Percentiles rank a stretch among this genome's conserved stretches.
phyloP scores from a whole-genome alignment of 208 protist genomes.

The Tritrichomonas musculus region DNA sequence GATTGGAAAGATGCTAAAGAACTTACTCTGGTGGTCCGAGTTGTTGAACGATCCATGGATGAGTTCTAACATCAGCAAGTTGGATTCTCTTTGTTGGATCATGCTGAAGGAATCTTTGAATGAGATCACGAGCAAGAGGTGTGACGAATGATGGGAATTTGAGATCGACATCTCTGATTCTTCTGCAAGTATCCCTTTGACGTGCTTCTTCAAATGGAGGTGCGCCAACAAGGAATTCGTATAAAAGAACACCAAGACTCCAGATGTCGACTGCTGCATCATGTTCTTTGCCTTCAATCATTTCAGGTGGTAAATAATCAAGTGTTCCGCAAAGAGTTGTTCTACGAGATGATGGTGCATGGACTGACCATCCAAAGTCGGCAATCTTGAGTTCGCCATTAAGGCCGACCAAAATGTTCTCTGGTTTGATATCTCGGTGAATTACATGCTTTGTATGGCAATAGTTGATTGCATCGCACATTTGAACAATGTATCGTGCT shows the following conservation, averaged over 20 bases:
- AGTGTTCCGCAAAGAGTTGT: conserved; percentile 79
- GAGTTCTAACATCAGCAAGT: background rate
- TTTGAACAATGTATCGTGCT: conserved; percentile 71
- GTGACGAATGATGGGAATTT: conserved; percentile 41
- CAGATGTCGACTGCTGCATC: conserved; percentile 48
- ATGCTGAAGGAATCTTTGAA: background rate
- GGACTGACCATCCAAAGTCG: conserved; percentile 98
- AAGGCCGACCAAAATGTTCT: conserved; percentile 63
- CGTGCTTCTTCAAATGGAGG: conserved; percentile 46
- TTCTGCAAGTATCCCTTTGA: conserved; percentile 42
- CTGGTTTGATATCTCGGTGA: conserved; percentile 63
- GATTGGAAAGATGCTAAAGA: too few species aligned
- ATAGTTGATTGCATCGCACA: conserved; percentile 82
- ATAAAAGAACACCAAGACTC: conserved; percentile 48
- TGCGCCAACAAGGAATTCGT: conserved; percentile 43
- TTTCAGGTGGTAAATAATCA: conserved; percentile 98
- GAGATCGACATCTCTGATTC: conserved; percentile 43
- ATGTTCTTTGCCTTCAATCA: conserved; percentile 48
- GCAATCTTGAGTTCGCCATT: conserved; percentile 89
- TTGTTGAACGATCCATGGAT: conserved; percentile 22
- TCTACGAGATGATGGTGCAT: conserved; percentile 73
- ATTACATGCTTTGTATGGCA: conserved; percentile 86
- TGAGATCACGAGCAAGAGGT: conserved; percentile 45
- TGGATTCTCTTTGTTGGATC: background rate
- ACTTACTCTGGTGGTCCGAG: too few species aligned